A percentile compares a stretch with the other conserved stretches of the same genome.
These are phyloP conservation scores for Penicillium palitans DNA, from an alignment of 2,329 filamentous ascomycete species.

Conservation along the genomic window DNA sequence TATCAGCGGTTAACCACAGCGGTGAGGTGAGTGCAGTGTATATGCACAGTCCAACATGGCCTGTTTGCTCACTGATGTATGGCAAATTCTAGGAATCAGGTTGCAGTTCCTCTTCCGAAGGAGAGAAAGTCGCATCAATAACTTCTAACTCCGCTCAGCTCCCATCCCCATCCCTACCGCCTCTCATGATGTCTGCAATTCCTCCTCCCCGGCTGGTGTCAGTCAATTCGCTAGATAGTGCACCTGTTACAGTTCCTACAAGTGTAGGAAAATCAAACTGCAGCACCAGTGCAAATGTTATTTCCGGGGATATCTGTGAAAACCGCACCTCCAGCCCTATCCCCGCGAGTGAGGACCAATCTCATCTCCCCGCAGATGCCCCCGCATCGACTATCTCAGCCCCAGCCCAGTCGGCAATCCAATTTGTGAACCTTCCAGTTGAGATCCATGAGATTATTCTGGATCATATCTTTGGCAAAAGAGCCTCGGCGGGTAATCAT, in stretches of 20 bases:
- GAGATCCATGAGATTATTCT: slow-evolving; percentile 73
- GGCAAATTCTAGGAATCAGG: background rate
- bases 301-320: background rate
- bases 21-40: background rate
- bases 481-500: slow-evolving; percentile 54
- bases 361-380: background rate
- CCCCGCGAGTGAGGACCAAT: background rate
- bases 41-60: background rate
- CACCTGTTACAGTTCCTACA: slow-evolving; percentile 4
- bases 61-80: background rate
- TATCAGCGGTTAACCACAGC: background rate
- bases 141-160: background rate
- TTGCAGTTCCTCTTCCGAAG: background rate
- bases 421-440: slow-evolving; percentile 55
- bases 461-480: slow-evolving; percentile 69
- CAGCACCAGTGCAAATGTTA: slow-evolving; percentile 30
- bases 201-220: slow-evolving; percentile 33
- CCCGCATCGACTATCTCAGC: background rate
- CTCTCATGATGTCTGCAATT: slow-evolving; percentile 31
- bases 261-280: slow-evolving; percentile 22
- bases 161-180: slow-evolving; percentile 13
- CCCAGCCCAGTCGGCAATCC: slow-evolving; percentile 11
- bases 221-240: slow-evolving; percentile 34
- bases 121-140: background rate
- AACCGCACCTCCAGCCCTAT: background rate